These are phyloP conservation scores for Abrus pulchellus DNA, from an alignment of 306 rosid genomes.

Conservation along the genomic window DNA sequence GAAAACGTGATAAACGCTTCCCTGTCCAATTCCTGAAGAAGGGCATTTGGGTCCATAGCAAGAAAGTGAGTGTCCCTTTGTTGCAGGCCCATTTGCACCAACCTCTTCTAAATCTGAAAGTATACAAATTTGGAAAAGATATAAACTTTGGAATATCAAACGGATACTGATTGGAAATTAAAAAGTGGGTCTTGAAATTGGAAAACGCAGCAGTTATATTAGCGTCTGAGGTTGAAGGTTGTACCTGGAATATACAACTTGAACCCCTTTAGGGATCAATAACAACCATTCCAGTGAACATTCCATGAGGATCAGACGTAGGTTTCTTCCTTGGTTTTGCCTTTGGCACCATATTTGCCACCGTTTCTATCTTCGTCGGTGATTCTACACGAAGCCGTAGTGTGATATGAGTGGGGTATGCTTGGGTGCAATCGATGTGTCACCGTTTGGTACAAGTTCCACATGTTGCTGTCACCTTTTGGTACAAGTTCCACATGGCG, in stretches of 20 bases:
- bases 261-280: slow-evolving; percentile 73
- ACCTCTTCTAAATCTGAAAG: slow-evolving; percentile 81
- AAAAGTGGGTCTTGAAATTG: slow-evolving; percentile 14
- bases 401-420: no score
- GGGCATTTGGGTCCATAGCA: slow-evolving; percentile 61
- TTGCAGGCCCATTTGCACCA: slow-evolving; percentile 78
- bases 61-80: slow-evolving; percentile 78
- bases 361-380: slow-evolving; percentile 23
- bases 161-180: neutral
- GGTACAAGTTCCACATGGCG: no score
- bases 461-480: no score
- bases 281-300: slow-evolving; percentile 74
- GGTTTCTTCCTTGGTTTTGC: slow-evolving; percentile 55
- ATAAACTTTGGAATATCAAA: slow-evolving; percentile 30
- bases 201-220: neutral
- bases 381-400: no score
- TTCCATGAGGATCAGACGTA: slow-evolving; percentile 59
- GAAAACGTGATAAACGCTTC: slow-evolving; percentile 69
- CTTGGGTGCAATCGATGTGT: no score
- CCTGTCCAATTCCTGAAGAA: slow-evolving; percentile 59
- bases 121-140: neutral
- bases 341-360: slow-evolving; percentile 75
- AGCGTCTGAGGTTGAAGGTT: neutral
- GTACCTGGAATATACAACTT: slow-evolving; percentile 81
- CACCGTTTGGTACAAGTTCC: no score